Conservation (phyloP, 1,139 yeast genomes). For the Yamadazyma pseudoaaseri region DNA sequence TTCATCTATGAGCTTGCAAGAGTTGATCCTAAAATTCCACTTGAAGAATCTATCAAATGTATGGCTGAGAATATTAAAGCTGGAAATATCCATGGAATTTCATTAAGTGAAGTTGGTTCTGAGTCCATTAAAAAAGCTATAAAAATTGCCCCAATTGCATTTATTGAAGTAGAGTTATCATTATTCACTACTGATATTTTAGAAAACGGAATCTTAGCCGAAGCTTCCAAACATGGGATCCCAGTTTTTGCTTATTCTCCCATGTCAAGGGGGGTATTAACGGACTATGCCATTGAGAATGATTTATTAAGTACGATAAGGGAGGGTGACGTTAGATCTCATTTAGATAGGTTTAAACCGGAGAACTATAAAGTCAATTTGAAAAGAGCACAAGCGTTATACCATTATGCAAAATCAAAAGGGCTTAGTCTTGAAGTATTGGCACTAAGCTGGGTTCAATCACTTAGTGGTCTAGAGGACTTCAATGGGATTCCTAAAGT, state of each 20-base stretch:
- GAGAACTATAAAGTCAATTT: slow-evolving; percentile 56
- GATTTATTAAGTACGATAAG: slow-evolving; percentile 5
- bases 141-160: slow-evolving; percentile 49
- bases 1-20: slow-evolving; percentile 72
- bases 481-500: slow-evolving; percentile 35
- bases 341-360: slow-evolving; percentile 55
- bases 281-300: slow-evolving; percentile 53
- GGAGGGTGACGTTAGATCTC: slow-evolving; percentile 44
- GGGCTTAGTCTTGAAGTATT: slow-evolving; percentile 60
- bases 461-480: slow-evolving; percentile 9
- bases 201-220: slow-evolving; percentile 58
- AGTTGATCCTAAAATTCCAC: slow-evolving; percentile 49
- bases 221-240: slow-evolving; percentile 39
- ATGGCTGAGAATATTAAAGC: slow-evolving; percentile 49
- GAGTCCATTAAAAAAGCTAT: slow-evolving; percentile 55
- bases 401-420: slow-evolving; percentile 40
- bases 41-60: slow-evolving; percentile 47
- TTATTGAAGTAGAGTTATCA: slow-evolving; percentile 75
- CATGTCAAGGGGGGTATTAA: slow-evolving; percentile 69
- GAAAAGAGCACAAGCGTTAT: slow-evolving; percentile 37
- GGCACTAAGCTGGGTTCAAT: slow-evolving; percentile 67
- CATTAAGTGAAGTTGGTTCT: slow-evolving; percentile 68
- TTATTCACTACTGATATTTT: slow-evolving; percentile 58
- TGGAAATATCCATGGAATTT: slow-evolving; percentile 62
- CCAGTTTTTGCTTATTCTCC: slow-evolving; percentile 81